These are phyloP conservation scores for Solanum arcanum DNA, from an alignment of 257 asterid genomes.

Conservation along the genomic window DNA sequence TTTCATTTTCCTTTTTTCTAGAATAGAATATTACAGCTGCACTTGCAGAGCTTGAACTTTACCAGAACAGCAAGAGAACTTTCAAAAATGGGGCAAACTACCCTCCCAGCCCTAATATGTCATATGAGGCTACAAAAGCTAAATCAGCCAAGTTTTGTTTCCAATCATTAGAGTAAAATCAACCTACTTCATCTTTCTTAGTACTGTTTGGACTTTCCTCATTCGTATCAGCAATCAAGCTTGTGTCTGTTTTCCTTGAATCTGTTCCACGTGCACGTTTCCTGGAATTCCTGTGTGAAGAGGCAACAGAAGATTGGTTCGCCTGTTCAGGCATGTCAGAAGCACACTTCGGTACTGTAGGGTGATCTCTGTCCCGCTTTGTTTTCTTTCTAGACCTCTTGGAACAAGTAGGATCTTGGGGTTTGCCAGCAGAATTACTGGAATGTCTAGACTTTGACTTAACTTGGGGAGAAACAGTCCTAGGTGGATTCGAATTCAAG, in stretches of 20 bases:
- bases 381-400: slow-evolving; percentile 3
- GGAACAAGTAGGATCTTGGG: slow-evolving; percentile 12
- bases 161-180: neutral
- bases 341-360: slow-evolving; percentile 4
- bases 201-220: slow-evolving; percentile 9
- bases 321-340: slow-evolving; percentile 7
- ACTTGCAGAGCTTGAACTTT: neutral
- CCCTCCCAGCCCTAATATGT: neutral
- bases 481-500: slow-evolving; percentile 38
- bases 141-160: neutral
- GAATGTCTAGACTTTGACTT: slow-evolving; percentile 5
- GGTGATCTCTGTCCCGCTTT: neutral
- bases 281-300: slow-evolving; percentile 21
- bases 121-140: neutral
- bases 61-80: neutral
- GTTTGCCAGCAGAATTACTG: slow-evolving; percentile 20
- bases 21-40: neutral
- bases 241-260: slow-evolving; percentile 11
- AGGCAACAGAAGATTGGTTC: neutral
- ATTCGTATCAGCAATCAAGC: slow-evolving; percentile 6
- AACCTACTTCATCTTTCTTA: slow-evolving; percentile 1
- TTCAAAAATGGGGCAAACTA: neutral
- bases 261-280: slow-evolving; percentile 30
- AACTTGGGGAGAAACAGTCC: slow-evolving; percentile 29
- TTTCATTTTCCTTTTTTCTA: neutral